These are phyloP conservation scores for Alternaria sp. DNA, from an alignment of 2,329 filamentous ascomycete species.

Conservation along the genomic window DNA sequence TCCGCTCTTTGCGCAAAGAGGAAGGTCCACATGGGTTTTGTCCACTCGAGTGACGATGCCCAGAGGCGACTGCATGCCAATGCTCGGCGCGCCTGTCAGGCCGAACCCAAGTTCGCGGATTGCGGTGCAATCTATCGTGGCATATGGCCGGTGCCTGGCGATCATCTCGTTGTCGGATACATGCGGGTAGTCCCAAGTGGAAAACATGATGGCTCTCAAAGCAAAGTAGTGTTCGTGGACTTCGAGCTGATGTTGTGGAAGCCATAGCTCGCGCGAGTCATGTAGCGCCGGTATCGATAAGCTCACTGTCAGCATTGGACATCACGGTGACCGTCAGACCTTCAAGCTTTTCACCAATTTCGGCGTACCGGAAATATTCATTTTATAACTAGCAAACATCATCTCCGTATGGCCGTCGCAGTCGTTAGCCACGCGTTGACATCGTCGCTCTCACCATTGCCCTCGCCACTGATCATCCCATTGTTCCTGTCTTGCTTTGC, in stretches of 20 bases:
- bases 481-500: neutral
- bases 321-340: neutral
- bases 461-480: neutral
- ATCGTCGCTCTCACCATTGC: fast-evolving
- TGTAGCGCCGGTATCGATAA: conserved; percentile 1
- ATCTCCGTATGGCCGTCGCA: too few relatives aligned
- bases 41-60: conserved; percentile 36
- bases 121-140: neutral
- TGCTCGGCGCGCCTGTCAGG: conserved; percentile 1
- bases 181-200: neutral
- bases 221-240: neutral
- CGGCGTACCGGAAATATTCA: neutral
- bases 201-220: neutral
- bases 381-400: neutral
- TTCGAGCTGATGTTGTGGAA: neutral
- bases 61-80: conserved; percentile 22
- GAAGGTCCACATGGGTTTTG: conserved; percentile 31
- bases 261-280: conserved; percentile 3
- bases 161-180: neutral
- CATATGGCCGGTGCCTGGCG: neutral
- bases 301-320: neutral
- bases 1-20: conserved; percentile 32
- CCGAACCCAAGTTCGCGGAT: neutral
- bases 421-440: neutral
- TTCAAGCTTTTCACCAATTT: neutral